Base-by-base conservation (phyloP, 2,329 filamentous ascomycete genomes). In the Ceratocystis colombiana region DNA sequence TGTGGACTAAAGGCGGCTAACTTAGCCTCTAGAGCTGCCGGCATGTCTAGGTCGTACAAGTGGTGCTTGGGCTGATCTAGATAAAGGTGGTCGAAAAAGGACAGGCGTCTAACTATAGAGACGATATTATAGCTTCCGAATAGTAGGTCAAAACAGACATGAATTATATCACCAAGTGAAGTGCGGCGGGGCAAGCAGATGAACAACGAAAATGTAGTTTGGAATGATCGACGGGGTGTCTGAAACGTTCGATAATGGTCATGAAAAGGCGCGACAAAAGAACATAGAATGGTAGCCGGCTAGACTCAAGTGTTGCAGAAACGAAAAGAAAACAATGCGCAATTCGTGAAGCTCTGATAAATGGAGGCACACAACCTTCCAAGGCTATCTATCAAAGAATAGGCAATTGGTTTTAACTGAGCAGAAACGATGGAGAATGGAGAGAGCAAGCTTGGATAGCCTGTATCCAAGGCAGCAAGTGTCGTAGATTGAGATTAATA, bases 11-110 rank as follows among this genome's bases (percentile, higher is more conserved):
- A 17, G 53, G 17, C 25, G 20, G 53, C 25, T 20, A 61, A 15
- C 15, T 65, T 55, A 22, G 50, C 17, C 28, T 65, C 64, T 20
- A 61, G 41, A 28, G 64, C 30, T 41, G 25, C 50, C 28, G 46
- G n/a, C 44, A 37, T 59, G 7, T 15, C n/a, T 59, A 30, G 28
- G 55, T 20, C 28, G 12, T 33, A 33, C 25, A 37, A 3, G 55
- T 59, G 28, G 55, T 8, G 33, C 28, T 53, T 25, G 20, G 48
- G 48, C 8, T 12, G 48, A 15, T 53, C 20, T 53, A 28, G 20
- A n/a, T 7, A 15, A 10, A 28, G 48, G 48, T 17, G 8, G 48
- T 28, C 20, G 8, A 25, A 53, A 6, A 25, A 53, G 2, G 20
- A 28, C 48, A 53, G 25, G 20, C 8, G 48, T 8, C 48, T 53